These are phyloP conservation scores for Alternaria incomplexa DNA, from an alignment of 2,329 filamentous ascomycete species.

Conservation along the genomic window DNA sequence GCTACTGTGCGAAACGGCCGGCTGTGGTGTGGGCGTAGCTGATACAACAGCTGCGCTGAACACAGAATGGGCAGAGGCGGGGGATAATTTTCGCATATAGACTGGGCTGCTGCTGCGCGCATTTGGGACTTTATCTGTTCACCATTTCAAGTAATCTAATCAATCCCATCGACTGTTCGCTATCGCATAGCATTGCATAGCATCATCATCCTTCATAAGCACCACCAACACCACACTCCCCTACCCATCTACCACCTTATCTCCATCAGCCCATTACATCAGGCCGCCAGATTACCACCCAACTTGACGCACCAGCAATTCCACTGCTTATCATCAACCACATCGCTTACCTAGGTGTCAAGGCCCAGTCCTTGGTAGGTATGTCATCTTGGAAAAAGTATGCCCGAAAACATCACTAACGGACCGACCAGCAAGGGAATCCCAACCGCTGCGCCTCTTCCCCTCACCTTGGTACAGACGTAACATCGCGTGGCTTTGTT, in stretches of 20 bases:
- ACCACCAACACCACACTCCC: background rate
- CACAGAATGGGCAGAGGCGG: background rate
- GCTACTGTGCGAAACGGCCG: slow-evolving; percentile 6
- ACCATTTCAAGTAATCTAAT: background rate
- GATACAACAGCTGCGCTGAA: slow-evolving; percentile 4
- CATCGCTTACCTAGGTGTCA: background rate
- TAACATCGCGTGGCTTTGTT: background rate
- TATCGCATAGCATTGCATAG: background rate
- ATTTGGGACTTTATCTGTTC: background rate
- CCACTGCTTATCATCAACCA: background rate
- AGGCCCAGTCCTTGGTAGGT: background rate
- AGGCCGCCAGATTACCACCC: background rate
- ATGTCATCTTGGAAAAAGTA: background rate
- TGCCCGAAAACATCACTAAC: background rate
- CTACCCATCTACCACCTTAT: background rate
- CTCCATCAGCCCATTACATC: background rate
- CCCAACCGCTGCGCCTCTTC: background rate
- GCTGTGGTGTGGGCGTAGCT: slow-evolving; percentile 10
- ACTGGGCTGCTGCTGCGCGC: background rate
- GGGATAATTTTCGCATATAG: background rate
- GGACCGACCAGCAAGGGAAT: background rate
- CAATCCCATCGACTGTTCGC: background rate
- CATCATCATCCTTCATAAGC: background rate
- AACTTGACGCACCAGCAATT: background rate
- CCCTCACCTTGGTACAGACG: background rate